phyloP scores from a whole-genome alignment of 2,329 filamentous ascomycete genomes.

The Dothistroma septosporum region DNA sequence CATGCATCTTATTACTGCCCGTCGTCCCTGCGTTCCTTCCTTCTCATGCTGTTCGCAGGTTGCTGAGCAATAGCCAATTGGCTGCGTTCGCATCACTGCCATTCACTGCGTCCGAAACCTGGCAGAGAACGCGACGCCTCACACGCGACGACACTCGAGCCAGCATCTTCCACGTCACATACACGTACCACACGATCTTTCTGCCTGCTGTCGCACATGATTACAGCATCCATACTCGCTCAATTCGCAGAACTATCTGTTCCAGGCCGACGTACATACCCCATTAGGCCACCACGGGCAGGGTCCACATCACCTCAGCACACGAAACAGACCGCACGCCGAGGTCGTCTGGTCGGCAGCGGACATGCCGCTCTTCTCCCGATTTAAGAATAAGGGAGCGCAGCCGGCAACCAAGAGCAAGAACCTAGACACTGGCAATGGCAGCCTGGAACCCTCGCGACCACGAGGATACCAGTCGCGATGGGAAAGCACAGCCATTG shows the following conservation, averaged over 20 bases:
- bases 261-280: background rate
- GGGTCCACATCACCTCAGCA: background rate
- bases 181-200: background rate
- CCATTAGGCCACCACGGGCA: background rate
- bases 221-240: background rate
- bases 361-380: constrained; percentile 56
- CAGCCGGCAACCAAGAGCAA: constrained; percentile 60
- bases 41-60: background rate
- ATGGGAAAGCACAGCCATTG: constrained; percentile 75
- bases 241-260: background rate
- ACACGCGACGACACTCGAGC: background rate
- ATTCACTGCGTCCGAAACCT: background rate
- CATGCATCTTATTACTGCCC: background rate
- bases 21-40: background rate
- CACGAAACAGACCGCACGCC: constrained; percentile 3
- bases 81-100: background rate
- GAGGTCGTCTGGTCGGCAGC: background rate
- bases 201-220: background rate
- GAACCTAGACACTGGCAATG: constrained; percentile 27
- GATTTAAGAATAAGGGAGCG: constrained; percentile 70
- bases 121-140: background rate
- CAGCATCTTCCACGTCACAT: background rate
- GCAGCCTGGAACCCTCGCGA: constrained; percentile 47
- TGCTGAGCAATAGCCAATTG: background rate
- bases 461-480: constrained; percentile 81